A percentile compares a stretch with the other conserved stretches of the same genome.
Evolutionary conservation across 805 yeast species (phyloP).

Genomic region (Cyberlindnera amylophila): DNA sequence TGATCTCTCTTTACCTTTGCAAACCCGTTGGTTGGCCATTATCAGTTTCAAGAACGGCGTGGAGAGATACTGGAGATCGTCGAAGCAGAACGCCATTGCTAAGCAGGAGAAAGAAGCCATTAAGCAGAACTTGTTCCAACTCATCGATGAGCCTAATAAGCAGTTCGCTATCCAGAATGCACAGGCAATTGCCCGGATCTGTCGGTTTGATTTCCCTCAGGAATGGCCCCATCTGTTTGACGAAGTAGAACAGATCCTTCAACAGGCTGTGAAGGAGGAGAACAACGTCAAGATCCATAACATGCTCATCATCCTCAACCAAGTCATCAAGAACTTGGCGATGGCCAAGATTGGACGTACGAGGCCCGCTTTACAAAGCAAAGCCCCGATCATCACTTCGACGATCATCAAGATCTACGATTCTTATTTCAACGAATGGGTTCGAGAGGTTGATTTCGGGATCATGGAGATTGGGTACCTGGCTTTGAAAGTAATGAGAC

Average conservation of each 20-base stretch:
- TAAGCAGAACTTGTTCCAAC: slow-evolving; percentile 50
- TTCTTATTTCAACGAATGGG: slow-evolving; percentile 62
- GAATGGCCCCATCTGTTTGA: slow-evolving; percentile 86
- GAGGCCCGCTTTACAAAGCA: slow-evolving; percentile 69
- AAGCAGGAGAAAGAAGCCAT: slow-evolving; percentile 71
- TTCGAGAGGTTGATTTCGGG: slow-evolving; percentile 41
- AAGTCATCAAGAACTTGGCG: slow-evolving; percentile 69
- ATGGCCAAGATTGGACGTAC: slow-evolving; percentile 81
- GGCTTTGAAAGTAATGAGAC: slow-evolving; percentile 67
- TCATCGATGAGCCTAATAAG: slow-evolving; percentile 65
- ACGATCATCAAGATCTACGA: slow-evolving; percentile 57
- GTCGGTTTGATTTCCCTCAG: slow-evolving; percentile 78
- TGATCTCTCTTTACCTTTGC: slow-evolving; percentile 54
- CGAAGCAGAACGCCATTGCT: slow-evolving; percentile 49
- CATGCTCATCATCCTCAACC: slow-evolving; percentile 64
- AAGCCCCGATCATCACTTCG: slow-evolving; percentile 61
- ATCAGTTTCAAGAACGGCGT: slow-evolving; percentile 87
- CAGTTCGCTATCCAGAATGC: slow-evolving; percentile 83
- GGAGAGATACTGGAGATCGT: slow-evolving; percentile 78
- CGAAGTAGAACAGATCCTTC: slow-evolving; percentile 46
- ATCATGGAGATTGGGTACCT: slow-evolving; percentile 74
- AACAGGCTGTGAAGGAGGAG: slow-evolving; percentile 38
- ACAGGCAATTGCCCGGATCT: slow-evolving; percentile 72
- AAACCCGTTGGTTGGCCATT: slow-evolving; percentile 80
- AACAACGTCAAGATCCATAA: slow-evolving; percentile 58